Base-by-base conservation (phyloP, 139 green algal genomes). In the Chlorella sp. region DNA sequence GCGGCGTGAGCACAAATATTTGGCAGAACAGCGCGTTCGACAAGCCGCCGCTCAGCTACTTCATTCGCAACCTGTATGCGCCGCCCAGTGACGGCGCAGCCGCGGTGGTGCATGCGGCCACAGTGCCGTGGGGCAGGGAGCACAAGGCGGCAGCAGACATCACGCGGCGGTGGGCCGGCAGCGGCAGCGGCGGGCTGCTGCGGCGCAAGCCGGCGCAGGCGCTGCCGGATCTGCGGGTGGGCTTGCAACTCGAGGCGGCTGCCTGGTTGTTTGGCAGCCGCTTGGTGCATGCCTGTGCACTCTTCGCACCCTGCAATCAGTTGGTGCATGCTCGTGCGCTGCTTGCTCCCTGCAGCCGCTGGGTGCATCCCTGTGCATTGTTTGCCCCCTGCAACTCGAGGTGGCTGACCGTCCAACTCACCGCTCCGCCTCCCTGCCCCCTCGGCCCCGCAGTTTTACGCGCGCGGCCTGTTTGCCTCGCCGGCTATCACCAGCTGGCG, bases 381-480 rank as follows among this genome's bases (percentile, higher is more conserved):
- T n/a, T n/a, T n/a, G n/a, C n/a, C n/a, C n/a, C n/a, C n/a, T n/a
- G n/a, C n/a, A n/a, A n/a, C n/a, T n/a, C n/a, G n/a, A n/a, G n/a
- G n/a, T n/a, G n/a, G n/a, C n/a, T n/a, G n/a, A n/a, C n/a, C n/a
- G n/a, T n/a, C n/a, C n/a, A n/a, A n/a, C n/a, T n/a, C n/a, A n/a
- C 73, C 73, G 44, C 28, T 43, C 44, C 28, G 8, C 73, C 72
- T 24, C 51, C 41, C 40, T 58, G 41, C 24, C 68, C 41, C 40
- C 5, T 7, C 14, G 16, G 51, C 51, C n/a, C 72, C 87, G 83
- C 88, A 90, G 60, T 97, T 95, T 80, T 97, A 96, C 82, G 91
- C 93, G 17, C 90, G 93, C 24, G 94, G 94, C 64, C 74, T 94
- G 22, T 97, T 97, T 88, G 87, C 88, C 30, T 91, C 83, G 44